phyloP scores from a whole-genome alignment of 2,329 filamentous ascomycete genomes.

The Paecilomyces sp. region DNA sequence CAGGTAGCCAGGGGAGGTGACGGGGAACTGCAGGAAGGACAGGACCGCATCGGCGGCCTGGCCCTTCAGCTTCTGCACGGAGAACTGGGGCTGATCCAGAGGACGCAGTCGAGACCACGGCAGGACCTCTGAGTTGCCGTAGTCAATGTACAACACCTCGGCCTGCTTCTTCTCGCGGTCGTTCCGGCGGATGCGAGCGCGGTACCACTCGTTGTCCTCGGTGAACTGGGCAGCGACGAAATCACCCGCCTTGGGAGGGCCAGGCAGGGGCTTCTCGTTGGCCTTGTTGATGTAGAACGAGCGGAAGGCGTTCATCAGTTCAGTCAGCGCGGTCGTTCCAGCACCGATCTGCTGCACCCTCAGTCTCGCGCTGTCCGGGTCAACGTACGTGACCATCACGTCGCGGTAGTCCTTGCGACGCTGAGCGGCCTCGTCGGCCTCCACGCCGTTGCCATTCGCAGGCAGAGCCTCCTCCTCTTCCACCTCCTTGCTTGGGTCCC shows the following conservation, averaged over 20 bases:
- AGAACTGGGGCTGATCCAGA: slow-evolving; percentile 74
- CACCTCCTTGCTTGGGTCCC: slow-evolving; percentile 81
- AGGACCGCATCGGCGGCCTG: slow-evolving; percentile 84
- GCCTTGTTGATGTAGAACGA: slow-evolving; percentile 80
- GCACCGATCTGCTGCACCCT: slow-evolving; percentile 89
- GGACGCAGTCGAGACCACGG: slow-evolving; percentile 78
- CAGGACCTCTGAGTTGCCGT: slow-evolving; percentile 86
- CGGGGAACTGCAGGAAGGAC: slow-evolving; percentile 83
- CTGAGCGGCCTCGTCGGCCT: slow-evolving; percentile 50
- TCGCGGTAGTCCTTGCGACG: slow-evolving; percentile 88
- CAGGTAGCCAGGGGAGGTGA: slow-evolving; percentile 67
- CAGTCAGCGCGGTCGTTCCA: slow-evolving; percentile 76
- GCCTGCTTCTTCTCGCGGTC: slow-evolving; percentile 83
- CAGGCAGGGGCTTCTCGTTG: slow-evolving; percentile 66
- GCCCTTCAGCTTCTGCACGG: slow-evolving; percentile 69
- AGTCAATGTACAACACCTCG: slow-evolving; percentile 92
- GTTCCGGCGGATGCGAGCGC: slow-evolving; percentile 82
- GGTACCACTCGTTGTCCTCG: slow-evolving; percentile 89
- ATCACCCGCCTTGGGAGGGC: slow-evolving; percentile 82
- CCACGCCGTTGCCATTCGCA: slow-evolving; percentile 44
- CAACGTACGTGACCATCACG: slow-evolving; percentile 85
- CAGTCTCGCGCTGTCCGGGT: slow-evolving; percentile 64
- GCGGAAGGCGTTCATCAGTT: slow-evolving; percentile 84
- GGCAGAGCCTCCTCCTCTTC: slow-evolving; percentile 49
- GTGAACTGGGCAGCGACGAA: slow-evolving; percentile 87